These are phyloP conservation scores for Ophiostoma montium DNA, from an alignment of 2,329 filamentous ascomycete genomes.

Conservation along the genomic window DNA sequence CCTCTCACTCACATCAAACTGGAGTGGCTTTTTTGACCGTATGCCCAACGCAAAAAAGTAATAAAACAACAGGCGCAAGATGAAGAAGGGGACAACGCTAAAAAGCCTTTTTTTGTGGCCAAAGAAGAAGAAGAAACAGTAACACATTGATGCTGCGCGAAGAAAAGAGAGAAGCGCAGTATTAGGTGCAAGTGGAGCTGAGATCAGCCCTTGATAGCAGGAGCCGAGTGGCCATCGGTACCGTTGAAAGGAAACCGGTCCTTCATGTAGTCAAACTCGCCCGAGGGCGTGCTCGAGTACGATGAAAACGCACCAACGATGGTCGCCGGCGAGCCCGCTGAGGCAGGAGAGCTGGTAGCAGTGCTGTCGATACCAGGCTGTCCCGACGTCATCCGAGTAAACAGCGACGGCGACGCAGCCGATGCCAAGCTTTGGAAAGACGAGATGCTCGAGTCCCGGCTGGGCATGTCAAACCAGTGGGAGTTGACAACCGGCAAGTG, in stretches of 20 bases:
- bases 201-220: conserved; percentile 30
- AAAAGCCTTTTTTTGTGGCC: no score
- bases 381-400: background rate
- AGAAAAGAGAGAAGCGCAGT: background rate
- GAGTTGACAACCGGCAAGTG: conserved; percentile 14
- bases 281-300: conserved; percentile 32
- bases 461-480: conserved; percentile 28
- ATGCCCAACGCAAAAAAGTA: background rate
- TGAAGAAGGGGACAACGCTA: background rate
- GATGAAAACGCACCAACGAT: conserved; percentile 29
- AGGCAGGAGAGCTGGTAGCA: conserved; percentile 16
- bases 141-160: background rate
- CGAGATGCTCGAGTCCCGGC: conserved; percentile 22
- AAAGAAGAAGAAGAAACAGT: background rate
- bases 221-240: conserved; percentile 30
- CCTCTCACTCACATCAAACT: background rate
- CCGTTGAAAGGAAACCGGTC: conserved; percentile 35
- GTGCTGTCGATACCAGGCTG: conserved; percentile 12
- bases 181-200: background rate
- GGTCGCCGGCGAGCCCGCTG: conserved; percentile 31
- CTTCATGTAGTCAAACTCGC: conserved; percentile 27
- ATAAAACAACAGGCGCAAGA: background rate
- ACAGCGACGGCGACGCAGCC: background rate
- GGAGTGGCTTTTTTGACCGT: background rate
- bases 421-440: conserved; percentile 13